These are phyloP conservation scores for Pleomassaria siparia DNA, from an alignment of 2,329 filamentous ascomycete species.

Conservation along the genomic window DNA sequence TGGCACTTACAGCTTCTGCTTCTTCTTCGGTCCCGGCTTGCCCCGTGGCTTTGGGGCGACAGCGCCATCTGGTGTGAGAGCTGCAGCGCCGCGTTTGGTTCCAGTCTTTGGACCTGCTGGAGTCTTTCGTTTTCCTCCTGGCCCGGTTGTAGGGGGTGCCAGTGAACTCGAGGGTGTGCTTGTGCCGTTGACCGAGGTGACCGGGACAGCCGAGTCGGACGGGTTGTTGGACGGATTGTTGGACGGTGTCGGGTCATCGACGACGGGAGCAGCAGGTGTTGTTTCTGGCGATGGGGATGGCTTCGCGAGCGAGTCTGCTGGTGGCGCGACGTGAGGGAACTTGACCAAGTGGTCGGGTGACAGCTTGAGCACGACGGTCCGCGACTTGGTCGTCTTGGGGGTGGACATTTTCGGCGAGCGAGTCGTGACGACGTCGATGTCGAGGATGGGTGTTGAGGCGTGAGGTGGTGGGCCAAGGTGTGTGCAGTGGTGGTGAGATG, in stretches of 20 bases:
- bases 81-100: slow-evolving; percentile 59
- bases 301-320: slow-evolving; percentile 35
- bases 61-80: slow-evolving; percentile 57
- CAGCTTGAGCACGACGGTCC: slow-evolving; percentile 37
- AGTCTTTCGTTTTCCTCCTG: slow-evolving; percentile 73
- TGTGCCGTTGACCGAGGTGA: slow-evolving; percentile 33
- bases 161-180: slow-evolving; percentile 44
- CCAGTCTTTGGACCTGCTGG: slow-evolving; percentile 68
- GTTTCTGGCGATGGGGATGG: slow-evolving; percentile 42
- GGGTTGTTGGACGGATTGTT: slow-evolving; percentile 49
- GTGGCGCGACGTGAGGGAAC: slow-evolving; percentile 26
- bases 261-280: slow-evolving; percentile 36
- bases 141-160: slow-evolving; percentile 51
- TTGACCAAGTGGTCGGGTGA: slow-evolving; percentile 30
- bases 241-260: slow-evolving; percentile 39
- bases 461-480: slow-evolving; percentile 15
- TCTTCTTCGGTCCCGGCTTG: slow-evolving; percentile 97
- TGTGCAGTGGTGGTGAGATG: too few species aligned
- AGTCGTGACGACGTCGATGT: slow-evolving; percentile 16
- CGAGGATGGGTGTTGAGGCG: slow-evolving; percentile 18
- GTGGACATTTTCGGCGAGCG: slow-evolving; percentile 40
- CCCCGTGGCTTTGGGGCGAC: slow-evolving; percentile 66
- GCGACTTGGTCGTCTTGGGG: slow-evolving; percentile 34
- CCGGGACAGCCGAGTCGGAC: slow-evolving; percentile 46
- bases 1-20: slow-evolving; percentile 79